phyloP scores from a whole-genome alignment of 164 flowering plant species.

The Platanus orientalis region DNA sequence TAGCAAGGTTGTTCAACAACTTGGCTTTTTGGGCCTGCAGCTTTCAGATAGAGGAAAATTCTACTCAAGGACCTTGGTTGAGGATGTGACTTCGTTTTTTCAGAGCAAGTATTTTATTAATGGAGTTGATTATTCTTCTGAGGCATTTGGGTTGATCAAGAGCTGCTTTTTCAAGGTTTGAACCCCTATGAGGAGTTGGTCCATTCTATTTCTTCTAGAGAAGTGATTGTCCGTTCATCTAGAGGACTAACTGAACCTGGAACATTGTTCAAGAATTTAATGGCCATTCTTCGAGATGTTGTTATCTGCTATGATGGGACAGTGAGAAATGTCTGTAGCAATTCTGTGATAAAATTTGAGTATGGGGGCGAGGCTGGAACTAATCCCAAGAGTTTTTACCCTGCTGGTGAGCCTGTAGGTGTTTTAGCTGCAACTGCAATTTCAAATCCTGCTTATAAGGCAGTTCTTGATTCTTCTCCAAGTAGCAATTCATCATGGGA shows the following conservation, averaged over 20 bases:
- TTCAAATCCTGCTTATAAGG: constrained; percentile 95
- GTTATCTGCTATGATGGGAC: constrained; percentile 88
- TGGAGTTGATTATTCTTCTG: constrained; percentile 45
- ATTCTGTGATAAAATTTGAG: constrained; percentile 65
- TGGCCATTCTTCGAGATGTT: constrained; percentile 92
- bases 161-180: constrained; percentile 71
- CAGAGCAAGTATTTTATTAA: constrained; percentile 34
- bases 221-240: constrained; percentile 81
- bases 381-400: constrained; percentile 29
- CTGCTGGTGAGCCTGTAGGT: constrained; percentile 93
- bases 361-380: constrained; percentile 42
- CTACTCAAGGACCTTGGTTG: constrained; percentile 57
- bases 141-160: constrained; percentile 57
- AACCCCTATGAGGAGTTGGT: constrained; percentile 76
- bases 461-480: constrained; percentile 86
- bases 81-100: constrained; percentile 47
- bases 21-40: constrained; percentile 80
- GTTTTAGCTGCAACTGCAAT: constrained; percentile 92
- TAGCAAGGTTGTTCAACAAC: constrained; percentile 66
- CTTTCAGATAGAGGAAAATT: constrained; percentile 62
- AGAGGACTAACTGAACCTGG: constrained; percentile 93
- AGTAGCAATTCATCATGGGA: constrained; percentile 89
- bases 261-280: constrained; percentile 74
- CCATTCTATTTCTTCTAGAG: constrained; percentile 82
- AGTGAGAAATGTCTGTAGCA: constrained; percentile 73